phyloP scores from a whole-genome alignment of 768 basidiomycete species.

The Trametes punicea region DNA sequence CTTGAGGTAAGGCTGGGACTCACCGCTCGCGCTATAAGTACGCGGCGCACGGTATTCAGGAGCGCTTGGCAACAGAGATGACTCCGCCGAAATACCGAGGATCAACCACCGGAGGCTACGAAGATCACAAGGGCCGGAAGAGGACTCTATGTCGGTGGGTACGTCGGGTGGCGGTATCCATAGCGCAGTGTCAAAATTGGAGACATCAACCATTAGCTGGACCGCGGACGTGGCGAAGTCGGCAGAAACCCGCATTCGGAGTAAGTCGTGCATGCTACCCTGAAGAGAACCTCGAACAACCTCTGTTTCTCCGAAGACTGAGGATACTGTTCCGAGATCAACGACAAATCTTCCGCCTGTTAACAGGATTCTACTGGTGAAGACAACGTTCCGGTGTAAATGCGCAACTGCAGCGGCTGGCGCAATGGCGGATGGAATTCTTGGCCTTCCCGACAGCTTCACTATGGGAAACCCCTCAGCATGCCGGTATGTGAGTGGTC shows the following conservation, averaged over 20 bases:
- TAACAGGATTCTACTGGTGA: too few relatives aligned
- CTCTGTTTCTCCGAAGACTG: conserved; percentile 6
- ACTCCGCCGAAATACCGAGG: conserved; percentile 14
- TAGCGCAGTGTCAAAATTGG: not conserved
- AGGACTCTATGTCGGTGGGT: too few relatives aligned
- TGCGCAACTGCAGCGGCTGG: too few relatives aligned
- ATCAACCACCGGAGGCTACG: conserved; percentile 2
- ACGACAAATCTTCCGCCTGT: too few relatives aligned
- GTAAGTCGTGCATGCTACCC: not conserved
- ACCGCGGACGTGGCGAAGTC: not conserved
- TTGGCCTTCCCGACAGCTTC: too few relatives aligned
- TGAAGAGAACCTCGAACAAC: not conserved
- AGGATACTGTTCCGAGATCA: too few relatives aligned
- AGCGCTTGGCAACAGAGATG: not conserved
- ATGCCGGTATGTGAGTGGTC: not conserved
- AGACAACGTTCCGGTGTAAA: too few relatives aligned
- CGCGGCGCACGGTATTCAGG: not conserved
- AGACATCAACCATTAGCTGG: not conserved
- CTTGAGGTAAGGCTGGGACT: not conserved
- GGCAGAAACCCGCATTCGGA: not conserved
- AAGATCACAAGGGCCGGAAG: not conserved
- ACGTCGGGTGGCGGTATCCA: not conserved
- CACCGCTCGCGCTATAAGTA: not conserved
- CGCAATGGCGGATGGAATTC: too few relatives aligned
- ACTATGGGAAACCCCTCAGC: too few relatives aligned